Evolutionary conservation across 2,329 filamentous ascomycete genomes (phyloP).

Genomic region (Phialemonium atrogriseum): DNA sequence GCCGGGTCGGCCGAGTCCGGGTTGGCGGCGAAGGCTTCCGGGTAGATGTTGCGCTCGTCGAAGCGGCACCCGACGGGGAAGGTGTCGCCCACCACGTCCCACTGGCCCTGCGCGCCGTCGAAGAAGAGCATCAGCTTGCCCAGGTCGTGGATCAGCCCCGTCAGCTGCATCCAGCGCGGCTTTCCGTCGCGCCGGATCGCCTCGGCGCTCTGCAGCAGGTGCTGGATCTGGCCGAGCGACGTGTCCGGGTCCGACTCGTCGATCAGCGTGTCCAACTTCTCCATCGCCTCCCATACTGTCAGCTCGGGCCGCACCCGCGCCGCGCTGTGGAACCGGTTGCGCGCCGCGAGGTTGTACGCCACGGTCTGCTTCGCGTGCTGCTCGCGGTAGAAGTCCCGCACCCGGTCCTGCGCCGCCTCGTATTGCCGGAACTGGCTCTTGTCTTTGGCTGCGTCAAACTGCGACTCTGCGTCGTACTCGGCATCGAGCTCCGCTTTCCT

Average conservation of each 20-base stretch:
- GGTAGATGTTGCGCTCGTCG: constrained; percentile 70
- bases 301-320: constrained; percentile 59
- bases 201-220: constrained; percentile 81
- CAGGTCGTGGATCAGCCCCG: constrained; percentile 67
- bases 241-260: constrained; percentile 89
- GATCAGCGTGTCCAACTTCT: constrained; percentile 82
- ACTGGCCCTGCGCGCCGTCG: constrained; percentile 76
- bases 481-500: background rate
- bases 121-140: constrained; percentile 67
- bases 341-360: constrained; percentile 74
- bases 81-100: constrained; percentile 84
- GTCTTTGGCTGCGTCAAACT: constrained; percentile 20
- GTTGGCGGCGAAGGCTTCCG: constrained; percentile 67
- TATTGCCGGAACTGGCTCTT: constrained; percentile 51
- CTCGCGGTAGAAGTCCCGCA: constrained; percentile 77
- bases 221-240: constrained; percentile 75
- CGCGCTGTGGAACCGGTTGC: constrained; percentile 58
- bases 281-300: constrained; percentile 83
- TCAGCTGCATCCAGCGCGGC: constrained; percentile 72
- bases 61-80: constrained; percentile 71
- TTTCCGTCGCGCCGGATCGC: constrained; percentile 78
- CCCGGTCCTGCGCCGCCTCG: constrained; percentile 70
- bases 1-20: constrained; percentile 63
- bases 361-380: constrained; percentile 64
- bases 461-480: constrained; percentile 11